Evolutionary conservation across 2,329 filamentous ascomycete species (phyloP).

Genomic region (Coniella lustricola): DNA sequence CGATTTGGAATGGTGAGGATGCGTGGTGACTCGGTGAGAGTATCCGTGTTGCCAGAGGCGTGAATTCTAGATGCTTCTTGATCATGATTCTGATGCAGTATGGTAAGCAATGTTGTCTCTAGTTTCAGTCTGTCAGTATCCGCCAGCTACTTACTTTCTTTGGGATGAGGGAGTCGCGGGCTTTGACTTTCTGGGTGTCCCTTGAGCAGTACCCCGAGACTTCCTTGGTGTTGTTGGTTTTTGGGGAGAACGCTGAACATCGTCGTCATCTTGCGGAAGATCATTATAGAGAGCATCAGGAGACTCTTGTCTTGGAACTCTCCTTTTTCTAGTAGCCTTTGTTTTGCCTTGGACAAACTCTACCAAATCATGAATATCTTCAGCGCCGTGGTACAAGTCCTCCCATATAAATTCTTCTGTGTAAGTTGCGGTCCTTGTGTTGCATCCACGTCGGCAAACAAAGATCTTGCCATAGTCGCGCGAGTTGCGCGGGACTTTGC

Average conservation of each 20-base stretch:
- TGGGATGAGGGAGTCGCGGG: slow-evolving; percentile 35
- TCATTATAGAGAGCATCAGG: slow-evolving; percentile 27
- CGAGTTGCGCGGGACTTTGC: slow-evolving; percentile 65
- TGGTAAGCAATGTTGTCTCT: slow-evolving; percentile 22
- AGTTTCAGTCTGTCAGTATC: slow-evolving; percentile 37
- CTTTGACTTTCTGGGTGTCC: slow-evolving; percentile 50
- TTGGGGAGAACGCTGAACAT: slow-evolving; percentile 26
- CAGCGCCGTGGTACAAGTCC: slow-evolving; percentile 63
- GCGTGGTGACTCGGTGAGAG: slow-evolving; percentile 69
- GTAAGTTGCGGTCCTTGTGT: slow-evolving; percentile 81
- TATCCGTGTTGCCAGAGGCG: slow-evolving; percentile 81
- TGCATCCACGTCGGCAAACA: slow-evolving; percentile 82
- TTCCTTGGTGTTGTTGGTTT: slow-evolving; percentile 25
- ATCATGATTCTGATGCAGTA: slow-evolving; percentile 49
- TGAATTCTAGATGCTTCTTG: slow-evolving; percentile 91
- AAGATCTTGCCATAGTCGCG: slow-evolving; percentile 80
- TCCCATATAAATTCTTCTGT: slow-evolving; percentile 93
- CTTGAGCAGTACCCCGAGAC: slow-evolving; percentile 23
- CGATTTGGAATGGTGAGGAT: slow-evolving; percentile 84
- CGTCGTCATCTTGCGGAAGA: slow-evolving; percentile 25
- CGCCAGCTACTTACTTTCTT: slow-evolving; percentile 26
- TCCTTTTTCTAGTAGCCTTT: slow-evolving; percentile 56
- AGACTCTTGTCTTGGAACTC: slow-evolving; percentile 21
- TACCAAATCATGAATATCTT: slow-evolving; percentile 57
- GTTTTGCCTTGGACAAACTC: slow-evolving; percentile 65